Conservation (phyloP, 331 rosid species). For the Cydonia oblonga region DNA sequence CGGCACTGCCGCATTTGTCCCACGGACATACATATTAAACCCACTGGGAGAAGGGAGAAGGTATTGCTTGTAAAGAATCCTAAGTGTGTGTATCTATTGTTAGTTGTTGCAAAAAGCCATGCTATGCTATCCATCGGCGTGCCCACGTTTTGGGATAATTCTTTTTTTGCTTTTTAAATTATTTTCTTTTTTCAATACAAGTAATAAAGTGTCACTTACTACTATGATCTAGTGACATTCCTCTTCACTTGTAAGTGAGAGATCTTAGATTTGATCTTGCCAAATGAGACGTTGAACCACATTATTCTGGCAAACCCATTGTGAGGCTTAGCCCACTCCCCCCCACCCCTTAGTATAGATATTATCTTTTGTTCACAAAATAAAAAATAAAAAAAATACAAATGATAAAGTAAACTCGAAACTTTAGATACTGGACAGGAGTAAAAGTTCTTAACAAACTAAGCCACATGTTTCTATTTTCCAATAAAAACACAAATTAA, state of each 20-base stretch:
- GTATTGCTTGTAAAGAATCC: background rate
- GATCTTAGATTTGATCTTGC: accelerated
- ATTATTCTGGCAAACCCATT: too few relatives aligned
- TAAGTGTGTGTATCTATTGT: background rate
- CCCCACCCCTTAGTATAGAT: too few relatives aligned
- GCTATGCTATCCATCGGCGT: background rate
- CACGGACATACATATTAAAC: background rate
- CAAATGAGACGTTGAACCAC: too few relatives aligned
- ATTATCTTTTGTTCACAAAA: too few relatives aligned
- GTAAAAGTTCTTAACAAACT: background rate
- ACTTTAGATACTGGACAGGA: background rate
- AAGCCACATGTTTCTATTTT: too few relatives aligned
- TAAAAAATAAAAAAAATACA: too few relatives aligned
- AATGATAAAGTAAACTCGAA: background rate
- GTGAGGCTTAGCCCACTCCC: accelerated
- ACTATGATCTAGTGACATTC: accelerated
- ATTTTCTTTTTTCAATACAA: background rate
- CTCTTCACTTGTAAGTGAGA: accelerated
- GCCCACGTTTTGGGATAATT: background rate
- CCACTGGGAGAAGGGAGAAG: background rate
- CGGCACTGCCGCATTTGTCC: background rate
- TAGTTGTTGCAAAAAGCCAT: background rate
- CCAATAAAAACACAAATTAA: too few relatives aligned
- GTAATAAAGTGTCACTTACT: background rate
- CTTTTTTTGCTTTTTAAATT: background rate